Base-by-base conservation (phyloP, 2,329 filamentous ascomycete species). In the Trichophyton verrucosum region DNA sequence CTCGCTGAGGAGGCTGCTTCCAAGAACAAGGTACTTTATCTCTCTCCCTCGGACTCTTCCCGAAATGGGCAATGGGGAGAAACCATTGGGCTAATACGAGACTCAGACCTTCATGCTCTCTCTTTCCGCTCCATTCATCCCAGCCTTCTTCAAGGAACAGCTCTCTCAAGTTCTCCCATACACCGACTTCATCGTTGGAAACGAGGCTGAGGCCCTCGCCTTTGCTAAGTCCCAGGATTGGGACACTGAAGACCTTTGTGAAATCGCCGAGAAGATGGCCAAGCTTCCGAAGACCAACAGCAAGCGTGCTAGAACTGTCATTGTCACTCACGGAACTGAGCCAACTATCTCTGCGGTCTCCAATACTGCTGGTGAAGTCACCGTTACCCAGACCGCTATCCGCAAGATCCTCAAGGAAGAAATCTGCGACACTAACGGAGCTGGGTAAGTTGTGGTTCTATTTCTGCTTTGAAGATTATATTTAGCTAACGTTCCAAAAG, bases 361-460 rank as follows among this genome's bases (percentile, higher is more conserved):
- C 67, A 86, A 88, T 76, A 84, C 84, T 66, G 81, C 84, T 72
- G 82, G 84, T 46, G 77, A 80, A 59, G 77, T 80, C 64, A 81
- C 84, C 63, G 79, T 94, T 70, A 85, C 86, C 78, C 83, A 88
- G 74, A 94, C 86, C 79, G 82, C 86, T 20, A 91, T 99, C 58
- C 89, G 89, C 73, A 80, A 84, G 68, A 92, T 99, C 69, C 80
- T 83, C 66, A 79, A 82, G 73, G 81, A 83, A 58, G 80, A 88
- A 77, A 97, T 99, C 77, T 88, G 88, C 76, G 94, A 99, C 78
- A 97, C 92, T 75, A 97, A 92, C 73, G 94, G 94, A 73, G 94
- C 94, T 64, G 94, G 82, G 80, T 82, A 71, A 71, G 78, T 73
- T 57, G 1, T 49, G 44, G 15, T 22, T 7, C 13, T 9, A 36